Conservation (phyloP, 2,329 filamentous ascomycete genomes). For the Alternaria longipes region DNA sequence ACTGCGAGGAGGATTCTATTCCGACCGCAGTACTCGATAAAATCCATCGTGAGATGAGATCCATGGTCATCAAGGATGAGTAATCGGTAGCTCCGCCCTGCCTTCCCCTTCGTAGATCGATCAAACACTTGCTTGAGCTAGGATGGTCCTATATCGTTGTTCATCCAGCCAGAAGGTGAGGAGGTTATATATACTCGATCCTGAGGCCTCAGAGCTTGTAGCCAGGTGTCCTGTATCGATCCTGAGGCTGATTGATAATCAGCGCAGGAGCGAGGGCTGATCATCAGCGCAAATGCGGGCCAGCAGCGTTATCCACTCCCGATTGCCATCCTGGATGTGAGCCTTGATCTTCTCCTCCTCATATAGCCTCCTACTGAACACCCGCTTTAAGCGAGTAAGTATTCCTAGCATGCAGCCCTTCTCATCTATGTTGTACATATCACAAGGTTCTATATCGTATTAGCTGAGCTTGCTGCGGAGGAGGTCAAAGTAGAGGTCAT, state of each 20-base stretch:
- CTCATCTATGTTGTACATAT: conserved; percentile 24
- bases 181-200: not conserved
- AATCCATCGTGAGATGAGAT: too few species aligned
- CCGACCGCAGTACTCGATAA: not conserved
- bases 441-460: conserved; percentile 13
- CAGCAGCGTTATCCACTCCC: conserved; percentile 8
- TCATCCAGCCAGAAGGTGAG: conserved; percentile 12
- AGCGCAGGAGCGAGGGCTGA: too few species aligned
- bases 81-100: not conserved
- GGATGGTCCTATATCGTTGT: conserved; percentile 16
- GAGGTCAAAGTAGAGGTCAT: conserved; percentile 11
- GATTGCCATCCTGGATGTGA: not conserved
- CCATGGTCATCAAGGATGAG: not conserved
- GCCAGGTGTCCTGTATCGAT: too few species aligned
- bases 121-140: conserved; percentile 24
- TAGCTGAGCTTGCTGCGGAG: conserved; percentile 15
- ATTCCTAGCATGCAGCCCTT: conserved; percentile 15
- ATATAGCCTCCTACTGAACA: not conserved
- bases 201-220: not conserved
- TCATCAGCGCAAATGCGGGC: conserved; percentile 21
- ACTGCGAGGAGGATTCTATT: not conserved
- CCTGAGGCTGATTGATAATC: too few species aligned
- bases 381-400: conserved; percentile 1
- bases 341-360: not conserved
- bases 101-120: conserved; percentile 1